Evolutionary conservation across 148 eudicot species (phyloP).

Genomic region (Gaultheria prostrata): DNA sequence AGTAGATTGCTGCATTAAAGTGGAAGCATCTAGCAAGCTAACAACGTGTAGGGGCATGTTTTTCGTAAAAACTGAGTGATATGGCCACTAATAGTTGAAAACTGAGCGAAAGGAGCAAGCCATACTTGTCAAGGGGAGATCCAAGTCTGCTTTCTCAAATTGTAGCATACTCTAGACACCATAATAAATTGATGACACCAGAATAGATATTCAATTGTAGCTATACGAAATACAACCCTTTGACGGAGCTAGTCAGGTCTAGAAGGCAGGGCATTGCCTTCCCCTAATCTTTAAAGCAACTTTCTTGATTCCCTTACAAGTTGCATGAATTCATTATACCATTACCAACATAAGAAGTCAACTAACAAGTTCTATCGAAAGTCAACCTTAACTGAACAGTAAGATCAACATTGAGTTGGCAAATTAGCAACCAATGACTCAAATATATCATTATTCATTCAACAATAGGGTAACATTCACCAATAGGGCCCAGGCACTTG

Average conservation of each 20-base stretch:
- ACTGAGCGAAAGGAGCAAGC: not conserved
- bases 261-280: not conserved
- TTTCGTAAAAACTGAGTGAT: not conserved
- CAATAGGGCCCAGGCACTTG: not conserved
- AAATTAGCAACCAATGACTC: not conserved
- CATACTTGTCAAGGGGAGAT: not conserved
- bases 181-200: not conserved
- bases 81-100: not conserved
- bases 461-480: not conserved
- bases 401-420: not conserved
- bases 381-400: not conserved
- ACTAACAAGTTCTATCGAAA: not conserved
- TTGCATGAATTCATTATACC: not conserved
- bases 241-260: not conserved
- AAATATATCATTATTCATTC: not conserved
- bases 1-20: not conserved
- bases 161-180: not conserved
- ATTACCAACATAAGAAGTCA: no score
- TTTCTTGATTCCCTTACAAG: not conserved
- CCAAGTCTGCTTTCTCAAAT: not conserved
- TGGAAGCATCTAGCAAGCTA: not conserved
- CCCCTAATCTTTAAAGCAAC: not conserved
- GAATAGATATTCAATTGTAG: not conserved
- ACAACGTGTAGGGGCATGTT: not conserved
- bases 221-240: not conserved